Evolutionary conservation across 2,329 filamentous ascomycete species (phyloP).

Genomic region (Fusarium lyarnte): DNA sequence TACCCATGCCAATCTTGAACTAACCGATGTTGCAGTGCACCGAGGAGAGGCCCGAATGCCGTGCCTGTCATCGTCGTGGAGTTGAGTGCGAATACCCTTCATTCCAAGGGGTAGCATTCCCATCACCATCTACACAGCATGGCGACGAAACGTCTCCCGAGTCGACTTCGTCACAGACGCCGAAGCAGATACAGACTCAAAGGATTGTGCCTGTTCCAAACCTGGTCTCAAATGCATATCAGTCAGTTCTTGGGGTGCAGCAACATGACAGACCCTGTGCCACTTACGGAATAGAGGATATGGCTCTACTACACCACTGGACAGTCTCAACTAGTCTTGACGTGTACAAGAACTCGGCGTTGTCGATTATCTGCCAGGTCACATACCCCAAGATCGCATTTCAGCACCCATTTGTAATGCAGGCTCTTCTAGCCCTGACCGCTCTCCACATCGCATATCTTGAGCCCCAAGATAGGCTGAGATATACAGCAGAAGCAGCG

Average conservation of each 20-base stretch:
- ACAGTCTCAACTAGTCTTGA: background rate
- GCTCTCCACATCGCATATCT: constrained; percentile 4
- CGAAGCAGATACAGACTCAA: background rate
- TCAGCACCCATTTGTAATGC: background rate
- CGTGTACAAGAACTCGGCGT: background rate
- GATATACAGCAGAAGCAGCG: background rate
- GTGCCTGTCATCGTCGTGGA: constrained; percentile 2
- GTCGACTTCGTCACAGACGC: background rate
- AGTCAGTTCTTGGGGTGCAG: background rate
- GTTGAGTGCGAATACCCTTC: constrained; percentile 1
- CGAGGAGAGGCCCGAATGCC: background rate
- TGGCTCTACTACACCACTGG: constrained; percentile 11
- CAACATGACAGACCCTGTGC: background rate
- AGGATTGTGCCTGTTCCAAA: background rate
- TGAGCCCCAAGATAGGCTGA: background rate
- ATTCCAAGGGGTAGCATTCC: background rate
- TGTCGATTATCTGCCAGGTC: background rate
- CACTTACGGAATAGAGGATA: background rate
- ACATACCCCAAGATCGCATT: background rate
- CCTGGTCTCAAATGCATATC: background rate
- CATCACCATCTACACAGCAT: background rate
- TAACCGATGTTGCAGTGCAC: background rate
- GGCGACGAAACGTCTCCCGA: background rate
- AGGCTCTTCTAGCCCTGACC: background rate
- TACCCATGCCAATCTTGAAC: background rate